Evolutionary conservation across 2,329 filamentous ascomycete genomes (phyloP).

Genomic region (Cordyceps pruinosa): DNA sequence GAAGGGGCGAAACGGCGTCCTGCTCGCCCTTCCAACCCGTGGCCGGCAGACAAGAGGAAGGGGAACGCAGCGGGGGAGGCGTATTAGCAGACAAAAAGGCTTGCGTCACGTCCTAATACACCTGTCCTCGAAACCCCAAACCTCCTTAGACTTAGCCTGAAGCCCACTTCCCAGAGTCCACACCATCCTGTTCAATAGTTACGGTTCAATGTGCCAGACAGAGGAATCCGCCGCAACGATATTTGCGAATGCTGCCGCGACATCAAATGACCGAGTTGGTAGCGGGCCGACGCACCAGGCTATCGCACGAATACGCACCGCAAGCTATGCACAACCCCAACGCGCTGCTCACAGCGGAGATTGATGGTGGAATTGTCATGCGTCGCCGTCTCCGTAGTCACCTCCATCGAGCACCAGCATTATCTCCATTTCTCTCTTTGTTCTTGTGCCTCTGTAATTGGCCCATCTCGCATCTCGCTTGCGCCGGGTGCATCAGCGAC

Average conservation of each 20-base stretch:
- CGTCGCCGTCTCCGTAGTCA: background rate
- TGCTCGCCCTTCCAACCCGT: background rate
- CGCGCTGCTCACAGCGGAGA: background rate
- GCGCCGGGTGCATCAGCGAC: background rate
- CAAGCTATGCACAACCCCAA: too few species aligned
- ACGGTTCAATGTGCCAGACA: background rate
- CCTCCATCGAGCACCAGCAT: background rate
- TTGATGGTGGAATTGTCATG: background rate
- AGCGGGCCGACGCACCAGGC: background rate
- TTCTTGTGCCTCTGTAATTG: background rate
- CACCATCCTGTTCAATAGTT: background rate
- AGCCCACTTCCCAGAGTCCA: background rate
- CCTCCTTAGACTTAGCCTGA: background rate
- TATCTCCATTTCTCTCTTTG: background rate
- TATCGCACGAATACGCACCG: too few species aligned
- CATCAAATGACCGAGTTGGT: constrained; percentile 2
- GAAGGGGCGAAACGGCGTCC: background rate
- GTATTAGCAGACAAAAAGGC: constrained; percentile 1
- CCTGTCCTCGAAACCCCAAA: too few species aligned
- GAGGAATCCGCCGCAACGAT: background rate
- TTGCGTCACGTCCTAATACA: constrained; percentile 10
- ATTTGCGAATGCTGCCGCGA: background rate
- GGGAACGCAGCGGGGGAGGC: background rate
- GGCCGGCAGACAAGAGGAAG: background rate
- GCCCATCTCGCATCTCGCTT: background rate